Percentiles rank a stretch among this genome's conserved stretches.
Conservation (phyloP, 139 green algal species). For the Spirogloea muscicola region DNA sequence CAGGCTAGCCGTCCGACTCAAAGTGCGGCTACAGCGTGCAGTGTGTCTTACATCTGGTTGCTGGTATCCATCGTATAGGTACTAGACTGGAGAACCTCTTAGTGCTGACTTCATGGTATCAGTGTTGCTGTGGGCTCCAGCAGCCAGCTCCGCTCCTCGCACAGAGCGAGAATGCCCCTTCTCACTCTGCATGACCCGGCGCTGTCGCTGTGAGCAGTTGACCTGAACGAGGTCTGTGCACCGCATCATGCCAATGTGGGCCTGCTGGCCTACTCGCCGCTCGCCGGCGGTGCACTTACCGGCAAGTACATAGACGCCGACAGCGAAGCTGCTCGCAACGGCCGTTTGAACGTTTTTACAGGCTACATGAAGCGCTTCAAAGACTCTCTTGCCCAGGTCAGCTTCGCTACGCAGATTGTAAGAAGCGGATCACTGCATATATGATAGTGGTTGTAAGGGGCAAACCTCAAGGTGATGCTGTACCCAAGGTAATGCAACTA, state of each 20-base stretch:
- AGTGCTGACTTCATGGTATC: too few species aligned
- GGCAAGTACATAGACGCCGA: slow-evolving; percentile 59
- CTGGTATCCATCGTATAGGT: too few species aligned
- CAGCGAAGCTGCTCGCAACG: background rate
- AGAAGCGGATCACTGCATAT: background rate
- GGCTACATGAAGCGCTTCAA: slow-evolving; percentile 40
- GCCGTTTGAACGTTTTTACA: slow-evolving; percentile 70
- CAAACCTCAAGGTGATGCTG: background rate
- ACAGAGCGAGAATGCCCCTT: too few species aligned
- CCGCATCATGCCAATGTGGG: slow-evolving; percentile 63
- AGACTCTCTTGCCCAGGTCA: background rate
- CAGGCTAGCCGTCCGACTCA: too few species aligned
- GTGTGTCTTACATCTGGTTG: too few species aligned
- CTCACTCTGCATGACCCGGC: too few species aligned
- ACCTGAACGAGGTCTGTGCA: slow-evolving; percentile 64
- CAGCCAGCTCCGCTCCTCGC: too few species aligned
- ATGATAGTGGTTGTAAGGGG: too few species aligned
- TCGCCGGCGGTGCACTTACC: slow-evolving; percentile 60
- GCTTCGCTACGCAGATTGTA: background rate
- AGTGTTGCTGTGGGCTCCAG: too few species aligned
- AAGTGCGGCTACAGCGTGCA: too few species aligned
- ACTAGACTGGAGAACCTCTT: too few species aligned
- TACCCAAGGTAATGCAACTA: background rate
- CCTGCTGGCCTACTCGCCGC: slow-evolving; percentile 78
- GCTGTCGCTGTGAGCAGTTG: too few species aligned